phyloP scores from a whole-genome alignment of 345 rosid genomes.

The Aegle marmelos region DNA sequence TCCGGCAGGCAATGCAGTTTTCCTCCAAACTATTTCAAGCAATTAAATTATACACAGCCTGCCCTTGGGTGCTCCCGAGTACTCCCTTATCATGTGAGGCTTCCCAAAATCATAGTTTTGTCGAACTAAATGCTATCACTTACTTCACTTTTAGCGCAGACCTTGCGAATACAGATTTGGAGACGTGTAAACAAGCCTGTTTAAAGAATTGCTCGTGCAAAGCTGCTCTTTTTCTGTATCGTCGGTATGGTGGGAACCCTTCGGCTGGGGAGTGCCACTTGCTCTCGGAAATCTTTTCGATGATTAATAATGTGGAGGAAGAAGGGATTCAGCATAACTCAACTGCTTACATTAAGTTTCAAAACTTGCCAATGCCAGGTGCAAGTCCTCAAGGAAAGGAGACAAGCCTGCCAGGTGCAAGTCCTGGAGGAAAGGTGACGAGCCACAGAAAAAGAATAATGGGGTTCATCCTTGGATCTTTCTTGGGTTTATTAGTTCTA shows the following conservation, averaged over 20 bases:
- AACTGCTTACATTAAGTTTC: constrained; percentile 6
- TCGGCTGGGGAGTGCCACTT: constrained; percentile 5
- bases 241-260: not conserved
- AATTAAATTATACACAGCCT: constrained; percentile 9
- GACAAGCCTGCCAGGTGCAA: too few relatives aligned
- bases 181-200: constrained; percentile 19
- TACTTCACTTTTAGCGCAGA: constrained; percentile 2
- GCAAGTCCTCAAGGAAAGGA: too few relatives aligned
- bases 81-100: constrained; percentile 17
- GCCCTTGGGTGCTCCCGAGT: constrained; percentile 24
- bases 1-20: constrained; percentile 20
- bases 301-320: not conserved
- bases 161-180: not conserved
- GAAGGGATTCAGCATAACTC: not conserved
- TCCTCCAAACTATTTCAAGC: constrained; percentile 24
- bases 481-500: not conserved
- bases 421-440: not conserved
- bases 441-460: not conserved
- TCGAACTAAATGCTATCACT: constrained; percentile 18
- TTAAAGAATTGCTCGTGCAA: constrained; percentile 24
- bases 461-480: not conserved
- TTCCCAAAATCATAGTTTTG: constrained; percentile 12
- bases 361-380: not conserved
- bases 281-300: constrained; percentile 4
- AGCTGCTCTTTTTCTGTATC: constrained; percentile 25